These are phyloP conservation scores for Myrmaecium sp. DNA, from an alignment of 2,329 filamentous ascomycete species.

Conservation along the genomic window DNA sequence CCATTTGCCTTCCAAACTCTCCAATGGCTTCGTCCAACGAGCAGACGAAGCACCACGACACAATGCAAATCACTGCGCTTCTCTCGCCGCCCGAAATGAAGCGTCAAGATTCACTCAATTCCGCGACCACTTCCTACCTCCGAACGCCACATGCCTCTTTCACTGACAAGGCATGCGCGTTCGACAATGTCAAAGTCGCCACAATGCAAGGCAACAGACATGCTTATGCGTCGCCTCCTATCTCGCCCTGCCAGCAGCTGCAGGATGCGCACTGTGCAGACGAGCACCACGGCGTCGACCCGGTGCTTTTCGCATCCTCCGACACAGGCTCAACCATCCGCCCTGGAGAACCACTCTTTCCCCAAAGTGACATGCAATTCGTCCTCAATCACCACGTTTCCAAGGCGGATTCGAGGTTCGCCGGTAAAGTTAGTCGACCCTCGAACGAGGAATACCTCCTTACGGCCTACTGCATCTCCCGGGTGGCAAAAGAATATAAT, in stretches of 20 bases:
- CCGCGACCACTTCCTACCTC: slow-evolving; percentile 11
- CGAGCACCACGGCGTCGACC: slow-evolving; percentile 14
- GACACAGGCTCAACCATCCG: slow-evolving; percentile 13
- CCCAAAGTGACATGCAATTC: too few species aligned
- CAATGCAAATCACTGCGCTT: too few species aligned
- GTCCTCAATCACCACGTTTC: too few species aligned
- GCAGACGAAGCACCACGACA: too few species aligned
- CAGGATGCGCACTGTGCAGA: slow-evolving; percentile 21
- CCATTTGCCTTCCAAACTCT: too few species aligned
- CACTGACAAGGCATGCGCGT: slow-evolving; percentile 10
- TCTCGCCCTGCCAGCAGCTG: slow-evolving; percentile 20
- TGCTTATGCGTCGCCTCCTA: slow-evolving; percentile 22
- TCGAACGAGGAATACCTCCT: slow-evolving; percentile 5
- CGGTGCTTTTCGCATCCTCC: slow-evolving; percentile 17
- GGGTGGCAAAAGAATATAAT: slow-evolving; percentile 19
- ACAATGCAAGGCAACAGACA: slow-evolving; percentile 9
- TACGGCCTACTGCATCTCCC: slow-evolving; percentile 18
- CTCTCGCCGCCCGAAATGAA: slow-evolving; percentile 25
- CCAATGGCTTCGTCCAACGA: too few species aligned
- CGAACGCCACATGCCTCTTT: slow-evolving; percentile 7
- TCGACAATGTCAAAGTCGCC: slow-evolving; percentile 7
- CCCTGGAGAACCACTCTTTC: slow-evolving; percentile 18
- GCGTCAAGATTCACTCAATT: slow-evolving; percentile 14
- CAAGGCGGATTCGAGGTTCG: neutral
- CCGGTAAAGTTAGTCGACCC: slow-evolving; percentile 1